Evolutionary conservation across 768 basidiomycete genomes (phyloP), one percentile per base, ranked within the genome.

Genomic region (Leccinum variicolor): DNA sequence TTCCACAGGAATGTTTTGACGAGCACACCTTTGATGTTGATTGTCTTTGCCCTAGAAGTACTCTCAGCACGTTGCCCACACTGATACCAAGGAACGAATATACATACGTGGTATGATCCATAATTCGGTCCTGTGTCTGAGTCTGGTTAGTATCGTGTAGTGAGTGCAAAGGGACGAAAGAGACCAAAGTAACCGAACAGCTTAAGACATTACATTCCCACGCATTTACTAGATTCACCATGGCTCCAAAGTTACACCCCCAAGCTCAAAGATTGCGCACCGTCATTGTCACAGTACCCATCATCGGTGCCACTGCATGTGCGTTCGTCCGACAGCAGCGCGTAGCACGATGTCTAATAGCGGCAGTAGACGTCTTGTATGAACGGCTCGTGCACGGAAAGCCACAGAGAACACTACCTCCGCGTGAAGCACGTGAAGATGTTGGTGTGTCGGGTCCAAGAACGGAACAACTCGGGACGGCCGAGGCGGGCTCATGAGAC

Each of bases 241-340:
- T 73, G 72, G 60, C 66, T 52, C 57, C 45, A 55, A 75, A 70
- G 58, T 66, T 81, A 13, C 75, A 79, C 23, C 77, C 76, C 6
- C 75, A 82, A 63, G 79, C 77, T 41, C 75, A 72, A 46, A 72
- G 75, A 58, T 68, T 79, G 52, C 78, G 78, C 21, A 81, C 77
- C 28, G 80, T 90, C 57, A 84, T 90, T 43, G 74, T 86, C 41
- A 77, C 86, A 0, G 61, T 84, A 13, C 88, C 88, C 4, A 78
- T 90, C 47, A 84, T 89, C 51, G 84, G 79, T 26, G 86, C 81
- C 6, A 83, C 82, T 11, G 81, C 84, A 50, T 79, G 88, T 90
- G 55, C 58, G 84, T 64, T 50, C 28, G 36, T 26, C 54, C 45
- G 39, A 48, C 46, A n/a, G 26, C 23, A 19, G 26, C 59, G 17